Base-by-base conservation (phyloP, 2,329 filamentous ascomycete genomes). In the Allantophomopsis lycopodina region DNA sequence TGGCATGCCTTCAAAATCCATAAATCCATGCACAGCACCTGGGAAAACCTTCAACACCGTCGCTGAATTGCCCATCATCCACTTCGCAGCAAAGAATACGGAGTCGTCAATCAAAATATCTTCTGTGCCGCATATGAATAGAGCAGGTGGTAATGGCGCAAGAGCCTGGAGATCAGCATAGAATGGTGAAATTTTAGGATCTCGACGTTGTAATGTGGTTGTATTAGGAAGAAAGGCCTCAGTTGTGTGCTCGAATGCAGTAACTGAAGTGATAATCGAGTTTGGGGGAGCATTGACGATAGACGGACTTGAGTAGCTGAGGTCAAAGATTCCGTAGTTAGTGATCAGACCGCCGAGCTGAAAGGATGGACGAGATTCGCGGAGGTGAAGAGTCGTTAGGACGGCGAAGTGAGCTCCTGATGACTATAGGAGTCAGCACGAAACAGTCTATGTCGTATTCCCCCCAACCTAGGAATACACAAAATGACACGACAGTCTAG, bases 11-110 rank as follows among this genome's bases (percentile, higher is more conserved):
- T 20, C 18, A 20, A 20, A 20, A 20, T 20, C 18, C 18, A 53
- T 63, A 44, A 71, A 76, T 0, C 62, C 69, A 58, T 76, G 73
- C 14, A 67, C 60, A 8, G 64, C 68, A 0, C 71, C 71, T 14
- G 63, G 62, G 48, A 64, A 71, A 13, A 74, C 56, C 55, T 68
- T 75, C 3, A 72, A 54, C 2, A 71, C 55, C 1, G 61, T 59
- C 50, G 70, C 65, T 5, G 60, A 62, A 3, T 69, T 68, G 44
- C 56, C 60, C 53, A 67, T 66, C 48, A 54, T 50, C 69, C 69
- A 73, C 56, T 71, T 71, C 2, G 58, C 50, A 5, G 60, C 56
- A 68, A 73, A 71, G 2, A 73, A 49, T 44, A 73, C 44, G 13
- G 59, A 59, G 48, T 74, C 69, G 41, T 65, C 59, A 2, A 73